Evolutionary conservation across 352 stramenopile species (phyloP).

Genomic region (Paralagenidium karlingii): DNA sequence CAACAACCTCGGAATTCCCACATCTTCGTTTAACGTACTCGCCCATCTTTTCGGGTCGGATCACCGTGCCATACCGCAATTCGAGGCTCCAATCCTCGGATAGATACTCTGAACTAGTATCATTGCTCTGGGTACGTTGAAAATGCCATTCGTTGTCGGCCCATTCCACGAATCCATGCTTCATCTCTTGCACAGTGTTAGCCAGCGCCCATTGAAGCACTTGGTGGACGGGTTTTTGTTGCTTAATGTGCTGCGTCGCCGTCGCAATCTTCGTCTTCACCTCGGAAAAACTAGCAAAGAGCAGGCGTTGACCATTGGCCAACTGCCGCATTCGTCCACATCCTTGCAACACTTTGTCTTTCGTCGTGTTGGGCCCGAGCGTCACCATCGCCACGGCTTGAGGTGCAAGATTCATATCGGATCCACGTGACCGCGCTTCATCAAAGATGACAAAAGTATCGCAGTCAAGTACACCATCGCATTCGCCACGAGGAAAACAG

Average conservation of each 20-base stretch:
- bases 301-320: slow-evolving; percentile 47
- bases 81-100: slow-evolving; percentile 36
- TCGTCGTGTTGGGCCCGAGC: slow-evolving; percentile 72
- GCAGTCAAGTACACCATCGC: slow-evolving; percentile 57
- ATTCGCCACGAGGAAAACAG: slow-evolving; percentile 29
- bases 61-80: slow-evolving; percentile 14
- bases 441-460: slow-evolving; percentile 89
- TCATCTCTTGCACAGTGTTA: slow-evolving; percentile 63
- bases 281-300: slow-evolving; percentile 52
- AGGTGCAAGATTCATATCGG: slow-evolving; percentile 75
- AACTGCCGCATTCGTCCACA: slow-evolving; percentile 78
- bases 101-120: slow-evolving; percentile 20
- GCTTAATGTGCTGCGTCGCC: slow-evolving; percentile 1
- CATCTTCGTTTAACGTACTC: too few species aligned
- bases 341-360: slow-evolving; percentile 90
- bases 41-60: slow-evolving; percentile 12
- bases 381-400: slow-evolving; percentile 69
- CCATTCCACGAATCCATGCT: slow-evolving; percentile 63
- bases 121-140: slow-evolving; percentile 11
- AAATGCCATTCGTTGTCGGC: slow-evolving; percentile 64
- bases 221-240: slow-evolving; percentile 14
- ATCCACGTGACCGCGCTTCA: slow-evolving; percentile 74
- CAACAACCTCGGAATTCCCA: neutral
- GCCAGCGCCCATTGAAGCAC: slow-evolving; percentile 82
- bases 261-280: slow-evolving; percentile 34